Conservation (phyloP, 2,329 filamentous ascomycete species). For the Chrysoporthe austroafricana region DNA sequence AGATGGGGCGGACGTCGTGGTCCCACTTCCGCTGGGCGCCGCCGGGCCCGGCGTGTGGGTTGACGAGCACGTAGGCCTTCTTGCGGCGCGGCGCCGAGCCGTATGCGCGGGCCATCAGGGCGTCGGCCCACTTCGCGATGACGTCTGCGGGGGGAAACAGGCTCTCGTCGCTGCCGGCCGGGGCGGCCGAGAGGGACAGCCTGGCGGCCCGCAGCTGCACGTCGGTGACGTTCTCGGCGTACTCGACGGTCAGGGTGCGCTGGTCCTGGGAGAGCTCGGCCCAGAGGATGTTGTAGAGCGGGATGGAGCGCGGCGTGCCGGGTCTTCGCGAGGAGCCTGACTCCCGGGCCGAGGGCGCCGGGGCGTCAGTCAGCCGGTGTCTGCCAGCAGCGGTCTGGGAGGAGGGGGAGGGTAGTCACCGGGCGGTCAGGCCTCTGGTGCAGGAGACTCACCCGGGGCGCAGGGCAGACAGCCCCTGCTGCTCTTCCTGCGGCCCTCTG, state of each 20-base stretch:
- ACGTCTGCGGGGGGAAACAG: conserved; percentile 40
- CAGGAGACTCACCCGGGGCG: conserved; percentile 17
- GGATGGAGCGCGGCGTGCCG: conserved; percentile 51
- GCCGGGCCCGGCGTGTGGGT: conserved; percentile 88
- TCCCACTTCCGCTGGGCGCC: conserved; percentile 73
- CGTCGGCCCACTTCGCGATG: conserved; percentile 64
- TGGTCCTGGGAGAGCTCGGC: conserved; percentile 59
- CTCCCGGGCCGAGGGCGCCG: neutral
- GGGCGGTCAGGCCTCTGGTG: neutral
- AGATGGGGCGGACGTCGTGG: conserved; percentile 76
- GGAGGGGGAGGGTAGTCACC: neutral
- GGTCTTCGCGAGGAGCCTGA: conserved; percentile 10
- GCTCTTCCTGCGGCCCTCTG: conserved; percentile 12
- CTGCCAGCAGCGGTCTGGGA: neutral
- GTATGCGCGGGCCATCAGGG: conserved; percentile 73
- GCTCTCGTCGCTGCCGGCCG: conserved; percentile 32
- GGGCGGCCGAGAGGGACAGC: conserved; percentile 55
- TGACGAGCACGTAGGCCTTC: conserved; percentile 85
- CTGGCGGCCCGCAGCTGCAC: conserved; percentile 62
- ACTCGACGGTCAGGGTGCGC: conserved; percentile 71
- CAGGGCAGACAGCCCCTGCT: conserved; percentile 31
- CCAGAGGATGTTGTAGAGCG: conserved; percentile 85
- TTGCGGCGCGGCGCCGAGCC: conserved; percentile 68
- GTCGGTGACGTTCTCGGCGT: conserved; percentile 65
- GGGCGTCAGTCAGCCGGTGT: neutral